phyloP scores from a whole-genome alignment of 192 early-diverging fungal species.

The Endogone sp. region DNA sequence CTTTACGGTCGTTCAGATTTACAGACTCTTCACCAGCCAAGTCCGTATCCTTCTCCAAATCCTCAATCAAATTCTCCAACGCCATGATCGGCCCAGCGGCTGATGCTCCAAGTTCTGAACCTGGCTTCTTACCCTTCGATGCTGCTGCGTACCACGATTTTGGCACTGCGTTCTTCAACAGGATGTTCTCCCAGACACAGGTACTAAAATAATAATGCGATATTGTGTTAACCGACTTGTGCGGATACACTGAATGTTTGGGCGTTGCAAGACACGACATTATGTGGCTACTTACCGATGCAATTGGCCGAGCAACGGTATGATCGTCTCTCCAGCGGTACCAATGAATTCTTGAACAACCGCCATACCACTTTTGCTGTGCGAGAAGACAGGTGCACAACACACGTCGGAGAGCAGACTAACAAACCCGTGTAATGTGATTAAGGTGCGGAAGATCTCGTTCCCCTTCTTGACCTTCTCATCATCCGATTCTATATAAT shows the following conservation, averaged over 20 bases:
- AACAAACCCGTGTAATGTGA: slow-evolving; percentile 56
- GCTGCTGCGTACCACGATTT: slow-evolving; percentile 62
- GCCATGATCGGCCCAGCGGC: background rate
- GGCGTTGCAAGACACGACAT: no score
- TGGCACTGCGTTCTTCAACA: slow-evolving; percentile 55
- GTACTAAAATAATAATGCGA: slow-evolving; percentile 30
- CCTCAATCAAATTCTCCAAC: slow-evolving; percentile 15
- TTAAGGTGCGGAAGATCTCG: slow-evolving; percentile 46
- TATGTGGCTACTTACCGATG: slow-evolving; percentile 50
- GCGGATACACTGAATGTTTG: no score
- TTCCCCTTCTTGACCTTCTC: slow-evolving; percentile 41
- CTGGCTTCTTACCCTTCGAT: slow-evolving; percentile 32
- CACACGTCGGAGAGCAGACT: slow-evolving; percentile 69
- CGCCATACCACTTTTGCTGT: slow-evolving; percentile 55
- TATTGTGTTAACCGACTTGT: no score
- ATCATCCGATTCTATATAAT: slow-evolving; percentile 31
- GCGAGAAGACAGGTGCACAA: slow-evolving; percentile 59
- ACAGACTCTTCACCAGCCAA: slow-evolving; percentile 13
- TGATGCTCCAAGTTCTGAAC: background rate
- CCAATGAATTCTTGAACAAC: slow-evolving; percentile 59
- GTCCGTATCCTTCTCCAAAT: slow-evolving; percentile 20
- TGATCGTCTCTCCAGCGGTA: slow-evolving; percentile 39
- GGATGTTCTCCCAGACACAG: slow-evolving; percentile 61
- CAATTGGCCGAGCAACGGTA: slow-evolving; percentile 51
- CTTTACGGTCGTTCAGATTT: slow-evolving; percentile 52